Base-by-base conservation (phyloP, 225 moss, liverwort and hornwort genomes). In the Lunularia cruciata region DNA sequence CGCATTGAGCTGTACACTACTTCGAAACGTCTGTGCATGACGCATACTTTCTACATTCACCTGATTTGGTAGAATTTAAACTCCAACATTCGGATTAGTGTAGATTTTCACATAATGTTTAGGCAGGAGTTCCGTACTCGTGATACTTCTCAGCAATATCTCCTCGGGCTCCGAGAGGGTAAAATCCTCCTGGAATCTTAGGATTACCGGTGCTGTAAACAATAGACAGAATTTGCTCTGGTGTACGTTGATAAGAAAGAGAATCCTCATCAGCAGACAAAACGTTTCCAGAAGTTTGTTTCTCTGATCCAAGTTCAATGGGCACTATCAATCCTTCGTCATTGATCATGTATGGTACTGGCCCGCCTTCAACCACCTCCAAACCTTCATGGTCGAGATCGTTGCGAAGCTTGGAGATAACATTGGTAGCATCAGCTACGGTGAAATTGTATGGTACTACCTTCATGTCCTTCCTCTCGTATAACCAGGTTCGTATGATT, bases 271-370 rank as follows among this genome's bases (percentile, higher is more conserved):
- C 83, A 4, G 15, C 81, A 0, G 94, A 22, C 0, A 91, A 63
- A 2, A 94, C 71, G 6, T 94, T 91, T 0, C 89, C 86, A 0
- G 69, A 74, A 14, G 83, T 48, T 0, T n/a, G 34, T 0, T 28
- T 38, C 31, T 91, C 89, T 0, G 89, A 71, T 4, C 94, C 94
- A 1, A 81, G 11, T 0, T 5, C 0, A 6, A 65, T 54, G 5
- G 89, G 83, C 0, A 91, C 94, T 0, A 68, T 59, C 14, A 94
- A 56, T 0, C 94, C 94, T 43, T 94, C 94, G 3, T 94, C 94
- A 16, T 86, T 73, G 2, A 83, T 35, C 1, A 11, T 11, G 32
- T 20, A 52, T 11, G 67, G 67, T 20, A 67, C 22, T 0, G 20
- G 8, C 0, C 23, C 8, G 18, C 22, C 20, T 18, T 19, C 28